Conservation (phyloP, 257 asterid species). For the Gentiana macrophylla region DNA sequence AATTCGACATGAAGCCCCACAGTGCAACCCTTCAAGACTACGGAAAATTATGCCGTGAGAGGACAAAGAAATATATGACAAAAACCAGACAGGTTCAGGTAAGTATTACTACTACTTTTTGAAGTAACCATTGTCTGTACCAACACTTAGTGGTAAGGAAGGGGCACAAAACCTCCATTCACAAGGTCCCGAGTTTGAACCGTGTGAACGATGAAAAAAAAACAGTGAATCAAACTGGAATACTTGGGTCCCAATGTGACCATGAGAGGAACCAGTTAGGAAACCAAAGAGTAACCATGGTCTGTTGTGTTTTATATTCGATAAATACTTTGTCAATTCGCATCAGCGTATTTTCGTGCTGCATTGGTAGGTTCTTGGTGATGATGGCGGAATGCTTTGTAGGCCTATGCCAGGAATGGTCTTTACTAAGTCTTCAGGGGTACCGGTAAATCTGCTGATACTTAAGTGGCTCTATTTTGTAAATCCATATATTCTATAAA, state of each 20-base stretch:
- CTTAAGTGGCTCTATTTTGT: neutral
- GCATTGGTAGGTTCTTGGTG: conserved; percentile 47
- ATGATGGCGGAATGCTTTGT: conserved; percentile 59
- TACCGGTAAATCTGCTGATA: conserved; percentile 23
- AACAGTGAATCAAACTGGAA: too few relatives aligned
- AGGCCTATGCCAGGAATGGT: conserved; percentile 72
- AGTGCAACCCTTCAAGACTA: conserved; percentile 47
- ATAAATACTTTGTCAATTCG: too few relatives aligned
- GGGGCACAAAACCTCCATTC: too few relatives aligned
- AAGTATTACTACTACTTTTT: neutral
- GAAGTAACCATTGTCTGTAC: too few relatives aligned
- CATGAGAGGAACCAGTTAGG: too few relatives aligned
- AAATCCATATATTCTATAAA: too few relatives aligned
- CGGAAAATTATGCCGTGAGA: conserved; percentile 64
- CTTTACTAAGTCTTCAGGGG: conserved; percentile 36
- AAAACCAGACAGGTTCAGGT: conserved; percentile 69
- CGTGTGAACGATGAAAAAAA: too few relatives aligned
- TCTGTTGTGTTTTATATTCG: too few relatives aligned
- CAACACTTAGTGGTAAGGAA: too few relatives aligned
- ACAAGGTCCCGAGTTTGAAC: too few relatives aligned
- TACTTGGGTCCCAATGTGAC: too few relatives aligned
- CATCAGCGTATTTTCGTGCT: neutral
- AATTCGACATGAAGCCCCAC: conserved; percentile 80
- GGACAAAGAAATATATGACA: conserved; percentile 57
- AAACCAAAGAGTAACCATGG: too few relatives aligned